Base-by-base conservation (phyloP, 2,329 filamentous ascomycete species). In the Pleurostoma richardsiae region DNA sequence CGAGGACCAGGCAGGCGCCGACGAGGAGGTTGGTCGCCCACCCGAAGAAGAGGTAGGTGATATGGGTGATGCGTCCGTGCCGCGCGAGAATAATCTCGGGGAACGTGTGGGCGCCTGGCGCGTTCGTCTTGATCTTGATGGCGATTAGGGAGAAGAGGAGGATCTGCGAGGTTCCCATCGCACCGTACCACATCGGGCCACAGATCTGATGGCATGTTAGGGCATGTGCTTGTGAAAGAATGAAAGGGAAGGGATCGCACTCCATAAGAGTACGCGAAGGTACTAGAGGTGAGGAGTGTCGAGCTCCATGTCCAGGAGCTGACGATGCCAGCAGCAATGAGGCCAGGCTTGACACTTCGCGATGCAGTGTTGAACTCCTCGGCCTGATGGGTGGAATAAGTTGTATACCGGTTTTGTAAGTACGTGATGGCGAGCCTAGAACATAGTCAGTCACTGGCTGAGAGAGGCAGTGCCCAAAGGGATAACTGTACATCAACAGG, bases 291-390 rank as follows among this genome's bases (percentile, higher is more conserved):
- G 46, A 72, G 47, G 29, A 71, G 59, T 5, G 73, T 75, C 5
- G 72, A 68, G 19, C 67, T 66, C 70, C 70, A 74, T 4, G 71
- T 75, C 72, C 72, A 76, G 2, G 71, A 70, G 4, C 66, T 71
- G 10, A 75, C 71, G 45, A 75, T 70, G 4, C 69, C 70, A 5
- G 66, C 67, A 4, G 69, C 68, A 42, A 73, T 72, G 4, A 75
- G 64, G 5, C 71, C 71, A 1, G 72, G 67, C 44, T 69, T 70
- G 39, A 72, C 64, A 38, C 59, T 64, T 38, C 67, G 59, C 4
- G 66, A 71, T 0, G 71, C 71, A 2, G 71, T 73, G 55, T 70
- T 72, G 64, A 73, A 74, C 50, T 73, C 68, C 50, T 76, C 72
- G 4, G 68, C 65, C 44, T 65, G 62, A 30, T 66, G 63, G 5